Percentiles rank a stretch among this genome's conserved stretches.
Conservation (phyloP, 2,329 filamentous ascomycete species). For the Talaromyces sp. region DNA sequence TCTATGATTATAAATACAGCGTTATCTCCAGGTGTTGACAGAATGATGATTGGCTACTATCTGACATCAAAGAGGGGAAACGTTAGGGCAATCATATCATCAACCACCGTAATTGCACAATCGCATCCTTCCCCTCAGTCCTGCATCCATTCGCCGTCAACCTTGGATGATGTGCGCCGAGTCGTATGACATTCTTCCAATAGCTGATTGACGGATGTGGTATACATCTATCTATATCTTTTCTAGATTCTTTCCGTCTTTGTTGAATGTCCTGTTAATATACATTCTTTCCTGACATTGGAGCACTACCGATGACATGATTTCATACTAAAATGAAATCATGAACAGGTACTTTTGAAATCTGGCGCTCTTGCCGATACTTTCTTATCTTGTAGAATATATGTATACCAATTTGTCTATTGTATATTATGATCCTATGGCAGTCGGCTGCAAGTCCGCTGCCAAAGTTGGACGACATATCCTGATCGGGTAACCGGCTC, state of each 20-base stretch:
- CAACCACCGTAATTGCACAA: constrained; percentile 28
- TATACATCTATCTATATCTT: not conserved
- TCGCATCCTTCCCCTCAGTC: not conserved
- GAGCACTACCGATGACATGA: not conserved
- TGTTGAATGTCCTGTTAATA: not conserved
- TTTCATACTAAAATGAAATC: constrained; percentile 1
- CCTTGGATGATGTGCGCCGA: not conserved
- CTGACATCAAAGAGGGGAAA: constrained; percentile 7
- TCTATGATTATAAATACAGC: not conserved
- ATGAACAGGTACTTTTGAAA: not conserved
- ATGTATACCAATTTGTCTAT: too few relatives aligned
- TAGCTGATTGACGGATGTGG: not conserved
- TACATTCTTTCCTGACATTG: not conserved
- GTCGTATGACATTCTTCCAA: not conserved
- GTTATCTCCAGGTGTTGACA: not conserved
- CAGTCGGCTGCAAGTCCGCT: not conserved
- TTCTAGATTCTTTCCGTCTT: not conserved
- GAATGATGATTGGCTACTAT: not conserved
- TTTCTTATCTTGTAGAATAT: not conserved
- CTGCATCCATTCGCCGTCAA: not conserved
- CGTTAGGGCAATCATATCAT: constrained; percentile 35
- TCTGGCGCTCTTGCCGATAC: not conserved
- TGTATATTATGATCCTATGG: not conserved
- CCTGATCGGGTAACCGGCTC: not conserved
- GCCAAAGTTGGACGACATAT: not conserved